phyloP scores from a whole-genome alignment of 176 grass and related monocot species.

The Eragrostis curvula region DNA sequence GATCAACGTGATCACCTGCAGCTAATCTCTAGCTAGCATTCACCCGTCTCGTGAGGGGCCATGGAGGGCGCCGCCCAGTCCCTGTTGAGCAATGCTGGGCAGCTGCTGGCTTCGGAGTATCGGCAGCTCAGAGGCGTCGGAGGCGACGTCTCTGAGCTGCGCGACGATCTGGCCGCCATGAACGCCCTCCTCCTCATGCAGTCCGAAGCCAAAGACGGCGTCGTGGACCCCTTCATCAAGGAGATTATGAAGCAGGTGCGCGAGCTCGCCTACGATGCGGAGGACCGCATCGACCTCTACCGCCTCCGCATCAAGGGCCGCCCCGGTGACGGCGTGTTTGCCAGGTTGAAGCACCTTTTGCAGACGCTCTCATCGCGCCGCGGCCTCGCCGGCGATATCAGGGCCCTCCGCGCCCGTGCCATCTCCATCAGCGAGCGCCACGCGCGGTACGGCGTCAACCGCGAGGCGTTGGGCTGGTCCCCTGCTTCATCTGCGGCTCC shows the following conservation, averaged over 20 bases:
- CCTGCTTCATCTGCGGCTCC: background rate
- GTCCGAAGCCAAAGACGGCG: background rate
- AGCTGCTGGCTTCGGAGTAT: background rate
- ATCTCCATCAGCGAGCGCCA: background rate
- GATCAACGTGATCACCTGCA: too few relatives aligned
- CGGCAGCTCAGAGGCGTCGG: background rate
- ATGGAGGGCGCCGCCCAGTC: background rate
- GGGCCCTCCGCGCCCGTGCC: background rate
- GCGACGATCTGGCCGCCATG: background rate
- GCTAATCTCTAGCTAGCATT: too few relatives aligned
- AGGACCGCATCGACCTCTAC: conserved; percentile 7
- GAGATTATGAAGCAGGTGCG: conserved; percentile 9
- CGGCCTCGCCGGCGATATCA: background rate
- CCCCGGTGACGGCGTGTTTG: background rate
- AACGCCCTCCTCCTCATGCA: background rate
- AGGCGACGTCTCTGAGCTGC: background rate
- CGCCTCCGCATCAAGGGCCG: background rate
- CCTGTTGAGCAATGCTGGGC: background rate
- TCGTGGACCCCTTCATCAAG: background rate
- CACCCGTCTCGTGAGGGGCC: too few relatives aligned
- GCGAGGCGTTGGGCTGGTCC: background rate
- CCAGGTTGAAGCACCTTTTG: background rate
- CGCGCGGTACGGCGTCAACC: background rate
- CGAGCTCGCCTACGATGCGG: conserved; percentile 19
- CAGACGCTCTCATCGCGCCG: background rate